A percentile compares a stretch with the other conserved stretches of the same genome.
Evolutionary conservation across 306 rosid species (phyloP).

Genomic region (Bauhinia variegata): DNA sequence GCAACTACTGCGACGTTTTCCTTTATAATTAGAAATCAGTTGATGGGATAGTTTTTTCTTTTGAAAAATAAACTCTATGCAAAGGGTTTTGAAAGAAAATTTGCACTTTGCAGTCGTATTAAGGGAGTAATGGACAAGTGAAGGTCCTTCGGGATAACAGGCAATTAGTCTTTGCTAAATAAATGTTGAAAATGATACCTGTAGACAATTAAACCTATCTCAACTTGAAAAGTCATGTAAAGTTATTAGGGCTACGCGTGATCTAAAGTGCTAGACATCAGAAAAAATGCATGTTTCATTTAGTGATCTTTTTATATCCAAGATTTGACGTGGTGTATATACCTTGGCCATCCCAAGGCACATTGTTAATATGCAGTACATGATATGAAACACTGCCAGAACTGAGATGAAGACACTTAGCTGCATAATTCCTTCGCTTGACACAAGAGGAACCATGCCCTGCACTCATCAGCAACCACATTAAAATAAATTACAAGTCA

Average conservation of each 20-base stretch:
- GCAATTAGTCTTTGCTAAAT: slow-evolving; percentile 3
- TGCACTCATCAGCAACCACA: slow-evolving; percentile 28
- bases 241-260: too few species aligned
- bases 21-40: too few species aligned
- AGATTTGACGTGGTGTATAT: too few species aligned
- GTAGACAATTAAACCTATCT: background rate
- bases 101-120: background rate
- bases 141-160: too few species aligned
- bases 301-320: slow-evolving; percentile 10
- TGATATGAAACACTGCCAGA: slow-evolving; percentile 68
- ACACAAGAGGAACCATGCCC: slow-evolving; percentile 67
- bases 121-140: background rate
- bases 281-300: background rate
- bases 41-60: too few species aligned
- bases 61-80: too few species aligned
- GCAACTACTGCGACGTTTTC: background rate
- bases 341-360: slow-evolving; percentile 74
- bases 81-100: background rate
- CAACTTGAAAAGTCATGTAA: background rate
- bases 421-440: slow-evolving; percentile 60
- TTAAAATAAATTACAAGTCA: too few species aligned
- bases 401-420: slow-evolving; percentile 60
- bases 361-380: slow-evolving; percentile 69
- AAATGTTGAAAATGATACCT: slow-evolving; percentile 14
- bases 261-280: too few species aligned